Conservation (phyloP, 345 rosid genomes). For the Corchorus capsularis region DNA sequence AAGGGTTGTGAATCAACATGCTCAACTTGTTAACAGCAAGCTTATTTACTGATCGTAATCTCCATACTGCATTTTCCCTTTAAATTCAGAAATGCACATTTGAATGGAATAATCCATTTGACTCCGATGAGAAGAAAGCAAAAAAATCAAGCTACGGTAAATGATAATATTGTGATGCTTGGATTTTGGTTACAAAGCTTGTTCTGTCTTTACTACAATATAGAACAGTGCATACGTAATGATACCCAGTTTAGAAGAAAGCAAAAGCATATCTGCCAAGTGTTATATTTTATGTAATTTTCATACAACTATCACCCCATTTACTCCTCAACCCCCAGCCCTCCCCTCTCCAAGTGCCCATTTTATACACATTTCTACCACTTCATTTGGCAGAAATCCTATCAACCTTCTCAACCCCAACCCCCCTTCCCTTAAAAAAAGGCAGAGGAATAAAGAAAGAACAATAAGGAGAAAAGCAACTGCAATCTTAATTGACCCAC, state of each 20-base stretch:
- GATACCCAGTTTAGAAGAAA: not conserved
- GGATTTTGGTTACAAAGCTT: not conserved
- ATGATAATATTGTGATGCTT: no score
- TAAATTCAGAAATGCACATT: not conserved
- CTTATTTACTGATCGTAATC: not conserved
- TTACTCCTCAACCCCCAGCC: no score
- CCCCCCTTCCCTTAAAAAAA: not conserved
- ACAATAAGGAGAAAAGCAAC: not conserved
- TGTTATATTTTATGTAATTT: not conserved
- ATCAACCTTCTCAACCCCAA: not conserved
- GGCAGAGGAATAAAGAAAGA: not conserved
- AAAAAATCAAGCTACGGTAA: not conserved
- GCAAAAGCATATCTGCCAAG: not conserved
- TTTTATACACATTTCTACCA: not conserved
- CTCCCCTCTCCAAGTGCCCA: not conserved
- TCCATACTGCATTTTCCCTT: not conserved
- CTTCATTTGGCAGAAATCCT: not conserved
- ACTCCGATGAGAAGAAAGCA: not conserved
- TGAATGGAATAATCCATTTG: not conserved
- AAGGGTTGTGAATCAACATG: constrained; percentile 8
- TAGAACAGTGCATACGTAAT: not conserved
- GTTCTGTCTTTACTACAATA: not conserved
- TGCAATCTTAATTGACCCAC: not conserved
- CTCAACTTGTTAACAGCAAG: not conserved
- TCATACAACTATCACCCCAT: no score